Conservation (phyloP, 2,329 filamentous ascomycete genomes). For the Paraconiothyrium brasiliense region DNA sequence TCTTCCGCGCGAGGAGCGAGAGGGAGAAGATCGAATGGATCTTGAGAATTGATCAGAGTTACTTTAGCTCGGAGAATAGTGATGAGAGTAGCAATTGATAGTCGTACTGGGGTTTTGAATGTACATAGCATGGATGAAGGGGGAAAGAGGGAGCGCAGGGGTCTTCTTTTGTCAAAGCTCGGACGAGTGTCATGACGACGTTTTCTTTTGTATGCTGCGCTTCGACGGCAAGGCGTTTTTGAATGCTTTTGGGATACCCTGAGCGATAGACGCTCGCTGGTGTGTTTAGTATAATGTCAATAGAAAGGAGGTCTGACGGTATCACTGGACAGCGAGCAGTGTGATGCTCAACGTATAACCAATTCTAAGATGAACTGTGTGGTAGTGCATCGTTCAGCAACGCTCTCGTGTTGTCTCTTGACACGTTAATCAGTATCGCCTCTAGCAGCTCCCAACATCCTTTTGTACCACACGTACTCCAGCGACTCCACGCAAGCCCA, state of each 20-base stretch:
- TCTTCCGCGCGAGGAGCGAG: slow-evolving; percentile 90
- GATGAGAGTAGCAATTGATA: slow-evolving; percentile 1
- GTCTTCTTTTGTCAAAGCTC: slow-evolving; percentile 1
- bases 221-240: slow-evolving; percentile 1
- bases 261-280: slow-evolving; percentile 13
- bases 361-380: neutral
- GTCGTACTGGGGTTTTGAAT: neutral
- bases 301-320: neutral
- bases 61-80: slow-evolving; percentile 52
- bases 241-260: slow-evolving; percentile 18
- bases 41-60: slow-evolving; percentile 88
- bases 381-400: neutral
- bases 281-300: neutral
- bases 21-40: slow-evolving; percentile 98
- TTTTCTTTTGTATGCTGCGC: slow-evolving; percentile 1
- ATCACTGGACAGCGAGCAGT: neutral
- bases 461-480: no score
- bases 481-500: no score
- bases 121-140: neutral
- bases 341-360: neutral
- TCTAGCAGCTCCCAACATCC: no score
- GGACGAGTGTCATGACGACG: neutral
- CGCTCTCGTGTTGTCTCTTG: no score
- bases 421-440: no score
- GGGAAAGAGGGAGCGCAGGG: neutral